Percentiles rank a stretch among this genome's conserved stretches.
These are phyloP conservation scores for Chaetomium sp. DNA, from an alignment of 2,329 filamentous ascomycete species.

Conservation along the genomic window DNA sequence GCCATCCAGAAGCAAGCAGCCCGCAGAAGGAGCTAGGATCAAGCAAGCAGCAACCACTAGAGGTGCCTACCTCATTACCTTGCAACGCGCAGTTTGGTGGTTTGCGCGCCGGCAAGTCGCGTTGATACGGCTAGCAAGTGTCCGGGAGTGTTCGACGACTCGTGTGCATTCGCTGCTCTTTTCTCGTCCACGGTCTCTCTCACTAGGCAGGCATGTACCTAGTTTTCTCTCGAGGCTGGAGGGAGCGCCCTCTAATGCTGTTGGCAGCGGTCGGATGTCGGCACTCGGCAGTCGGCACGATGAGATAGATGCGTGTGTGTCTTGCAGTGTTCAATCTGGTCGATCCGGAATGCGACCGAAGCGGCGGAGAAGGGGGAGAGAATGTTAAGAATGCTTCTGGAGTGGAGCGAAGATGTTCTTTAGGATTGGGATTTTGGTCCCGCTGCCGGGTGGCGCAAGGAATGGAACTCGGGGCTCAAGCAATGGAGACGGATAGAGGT, in stretches of 20 bases:
- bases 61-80: constrained; percentile 33
- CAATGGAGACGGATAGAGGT: constrained; percentile 28
- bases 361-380: constrained; percentile 15
- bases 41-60: constrained; percentile 6
- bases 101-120: constrained; percentile 21
- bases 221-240: not conserved
- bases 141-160: constrained; percentile 6
- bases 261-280: constrained; percentile 14
- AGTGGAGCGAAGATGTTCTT: constrained; percentile 33
- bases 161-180: constrained; percentile 20
- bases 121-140: constrained; percentile 5
- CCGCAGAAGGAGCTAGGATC: not conserved
- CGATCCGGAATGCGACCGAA: constrained; percentile 6
- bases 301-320: constrained; percentile 8
- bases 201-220: not conserved
- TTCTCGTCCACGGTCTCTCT: constrained; percentile 25
- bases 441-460: constrained; percentile 33
- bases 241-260: not conserved
- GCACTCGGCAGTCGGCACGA: constrained; percentile 16
- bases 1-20: not conserved
- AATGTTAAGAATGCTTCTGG: constrained; percentile 15
- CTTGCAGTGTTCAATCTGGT: constrained; percentile 6
- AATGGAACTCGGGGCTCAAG: constrained; percentile 31
- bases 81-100: constrained; percentile 19
- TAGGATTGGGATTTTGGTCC: constrained; percentile 22